Base-by-base conservation (phyloP, 2,329 filamentous ascomycete genomes). In the Cladophialophora immunda region DNA sequence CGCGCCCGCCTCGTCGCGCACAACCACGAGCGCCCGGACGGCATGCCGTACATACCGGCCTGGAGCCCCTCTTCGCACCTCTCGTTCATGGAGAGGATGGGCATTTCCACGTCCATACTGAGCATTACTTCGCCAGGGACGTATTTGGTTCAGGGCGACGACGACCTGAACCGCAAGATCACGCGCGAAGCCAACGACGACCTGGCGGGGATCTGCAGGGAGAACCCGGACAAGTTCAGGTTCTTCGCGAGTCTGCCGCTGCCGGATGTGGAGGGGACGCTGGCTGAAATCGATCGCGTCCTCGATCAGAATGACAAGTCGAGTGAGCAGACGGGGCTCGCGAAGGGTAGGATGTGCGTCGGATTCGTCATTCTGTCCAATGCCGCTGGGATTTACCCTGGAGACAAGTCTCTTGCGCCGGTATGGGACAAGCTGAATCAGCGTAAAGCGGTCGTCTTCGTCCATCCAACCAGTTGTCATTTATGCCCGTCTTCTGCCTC, bases 91-190 rank as follows among this genome's bases (percentile, higher is more conserved):
- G 70, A 80, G 45, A 72, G 76, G 1, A 72, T 80, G 63, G 79
- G 80, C 65, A 84, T 87, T 65, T 72, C 73, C 4, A 84, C 81
- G 70, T 83, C 83, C 13, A 82, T 87, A 36, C 74, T 88, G 7
- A 85, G 82, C 70, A 82, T 87, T 71, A 84, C 81, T 1, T 82
- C 81, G 0, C 86, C 85, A 0, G 85, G 84, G 6, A 84, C 81
- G 0, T 75, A 83, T 64, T 76, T 87, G 13, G 32, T 32, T 9
- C 2, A 6, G 8, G 74, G 75, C 0, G 74, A 78, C 0, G 75
- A 84, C 64, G 69, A 77, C 45, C 57, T 68, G 1, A 74, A 80
- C 13, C 77, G 74, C 1, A 72, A 74, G 22, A 62, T 70, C 8
- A 78, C 79, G 7, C 77, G 82, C 0, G 67, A 77, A 11, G 77